phyloP scores from a whole-genome alignment of 768 basidiomycete genomes.

The Rhizopogon sp. region DNA sequence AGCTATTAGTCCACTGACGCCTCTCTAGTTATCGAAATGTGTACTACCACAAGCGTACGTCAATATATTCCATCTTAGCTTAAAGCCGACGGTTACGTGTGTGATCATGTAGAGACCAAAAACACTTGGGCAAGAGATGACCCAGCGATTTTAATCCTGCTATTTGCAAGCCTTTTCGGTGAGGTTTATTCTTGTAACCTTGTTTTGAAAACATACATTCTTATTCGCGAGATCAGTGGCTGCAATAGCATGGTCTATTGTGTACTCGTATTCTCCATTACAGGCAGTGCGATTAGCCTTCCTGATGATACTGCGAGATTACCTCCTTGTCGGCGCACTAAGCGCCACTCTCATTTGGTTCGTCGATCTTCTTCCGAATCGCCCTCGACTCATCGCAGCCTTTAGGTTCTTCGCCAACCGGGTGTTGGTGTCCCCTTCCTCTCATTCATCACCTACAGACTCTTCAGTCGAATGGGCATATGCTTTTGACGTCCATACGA shows the following conservation, averaged over 20 bases:
- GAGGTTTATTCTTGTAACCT: not conserved
- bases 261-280: constrained; percentile 61
- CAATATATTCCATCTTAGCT: not conserved
- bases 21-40: constrained; percentile 81
- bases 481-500: constrained; percentile 95
- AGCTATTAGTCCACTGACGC: constrained; percentile 9
- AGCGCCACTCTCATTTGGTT: constrained; percentile 78
- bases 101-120: constrained; percentile 71
- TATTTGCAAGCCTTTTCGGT: constrained; percentile 77
- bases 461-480: constrained; percentile 87
- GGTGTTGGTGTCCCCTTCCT: constrained; percentile 63
- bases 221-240: constrained; percentile 45
- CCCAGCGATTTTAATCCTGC: constrained; percentile 88
- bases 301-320: constrained; percentile 87
- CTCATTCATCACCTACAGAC: constrained; percentile 66
- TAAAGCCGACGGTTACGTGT: not conserved
- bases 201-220: not conserved
- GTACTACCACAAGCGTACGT: constrained; percentile 90
- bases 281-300: constrained; percentile 61
- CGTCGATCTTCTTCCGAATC: constrained; percentile 12
- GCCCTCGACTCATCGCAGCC: constrained; percentile 10
- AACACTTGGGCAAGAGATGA: constrained; percentile 98
- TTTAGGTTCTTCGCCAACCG: constrained; percentile 67
- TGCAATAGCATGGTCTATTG: constrained; percentile 80
- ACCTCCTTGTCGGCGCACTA: constrained; percentile 71